phyloP scores from a whole-genome alignment of 2,329 filamentous ascomycete species.

The Neonectria ditissima region DNA sequence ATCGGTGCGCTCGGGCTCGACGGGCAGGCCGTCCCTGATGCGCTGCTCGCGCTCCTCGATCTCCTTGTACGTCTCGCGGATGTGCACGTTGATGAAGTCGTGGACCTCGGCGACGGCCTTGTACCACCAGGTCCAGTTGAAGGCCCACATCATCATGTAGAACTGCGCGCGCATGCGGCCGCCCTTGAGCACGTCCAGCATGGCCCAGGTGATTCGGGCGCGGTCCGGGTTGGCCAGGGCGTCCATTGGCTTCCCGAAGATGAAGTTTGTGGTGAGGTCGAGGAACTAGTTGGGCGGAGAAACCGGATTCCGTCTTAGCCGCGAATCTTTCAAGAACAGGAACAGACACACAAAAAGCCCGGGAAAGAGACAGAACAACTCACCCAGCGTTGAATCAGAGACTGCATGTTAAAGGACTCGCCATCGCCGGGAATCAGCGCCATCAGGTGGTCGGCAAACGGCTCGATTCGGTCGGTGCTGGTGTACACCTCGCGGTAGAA shows the following conservation, averaged over 20 bases:
- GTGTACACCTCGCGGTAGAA: conserved; percentile 38
- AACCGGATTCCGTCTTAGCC: not conserved
- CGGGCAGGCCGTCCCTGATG: conserved; percentile 26
- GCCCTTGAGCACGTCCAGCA: conserved; percentile 32
- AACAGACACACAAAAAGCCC: not conserved
- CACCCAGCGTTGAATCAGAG: conserved; percentile 33
- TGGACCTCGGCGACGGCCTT: conserved; percentile 31
- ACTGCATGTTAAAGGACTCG: conserved; percentile 32
- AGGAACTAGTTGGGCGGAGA: conserved; percentile 26
- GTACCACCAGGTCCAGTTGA: conserved; percentile 37
- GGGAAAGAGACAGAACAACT: not conserved
- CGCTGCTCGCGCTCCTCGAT: conserved; percentile 32
- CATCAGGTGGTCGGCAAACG: conserved; percentile 31
- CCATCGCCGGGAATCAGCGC: conserved; percentile 30
- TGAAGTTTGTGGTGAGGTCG: conserved; percentile 33
- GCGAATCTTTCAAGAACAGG: not conserved
- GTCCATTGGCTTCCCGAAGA: conserved; percentile 32
- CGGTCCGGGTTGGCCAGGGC: conserved; percentile 30
- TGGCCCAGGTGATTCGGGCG: conserved; percentile 31
- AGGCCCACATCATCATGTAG: conserved; percentile 34
- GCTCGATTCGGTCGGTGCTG: conserved; percentile 33
- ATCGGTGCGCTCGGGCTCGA: conserved; percentile 28
- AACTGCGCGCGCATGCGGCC: conserved; percentile 29
- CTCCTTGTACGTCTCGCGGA: conserved; percentile 27
- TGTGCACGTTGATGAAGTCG: conserved; percentile 31